Evolutionary conservation across 1,139 yeast genomes (phyloP).

Genomic region (Suhomyces chickasaworum): DNA sequence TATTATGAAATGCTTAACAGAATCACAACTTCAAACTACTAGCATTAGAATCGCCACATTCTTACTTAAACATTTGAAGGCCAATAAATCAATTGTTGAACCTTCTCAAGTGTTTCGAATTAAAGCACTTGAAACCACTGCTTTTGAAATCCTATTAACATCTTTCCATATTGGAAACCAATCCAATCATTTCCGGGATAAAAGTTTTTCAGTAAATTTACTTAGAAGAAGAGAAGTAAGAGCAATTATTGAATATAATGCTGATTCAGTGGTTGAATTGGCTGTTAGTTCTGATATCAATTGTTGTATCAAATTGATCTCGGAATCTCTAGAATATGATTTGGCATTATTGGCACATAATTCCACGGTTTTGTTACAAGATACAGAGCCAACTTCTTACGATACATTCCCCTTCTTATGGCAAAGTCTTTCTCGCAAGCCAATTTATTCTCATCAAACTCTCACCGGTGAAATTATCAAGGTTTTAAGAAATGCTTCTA

Average conservation of each 20-base stretch:
- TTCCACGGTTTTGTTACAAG: constrained; percentile 44
- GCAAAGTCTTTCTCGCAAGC: constrained; percentile 41
- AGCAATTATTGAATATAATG: constrained; percentile 35
- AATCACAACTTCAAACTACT: constrained; percentile 44
- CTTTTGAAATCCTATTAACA: constrained; percentile 18
- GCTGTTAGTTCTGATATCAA: constrained; percentile 23
- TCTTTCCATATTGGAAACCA: constrained; percentile 22
- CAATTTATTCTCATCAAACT: constrained; percentile 39
- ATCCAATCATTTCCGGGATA: constrained; percentile 19
- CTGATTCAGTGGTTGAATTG: constrained; percentile 25
- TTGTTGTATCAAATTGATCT: constrained; percentile 41
- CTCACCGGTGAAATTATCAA: constrained; percentile 44
- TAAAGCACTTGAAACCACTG: constrained; percentile 12
- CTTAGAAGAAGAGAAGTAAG: constrained; percentile 38
- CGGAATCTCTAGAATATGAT: constrained; percentile 56
- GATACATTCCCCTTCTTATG: constrained; percentile 53
- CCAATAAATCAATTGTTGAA: constrained; percentile 1
- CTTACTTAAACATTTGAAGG: constrained; percentile 29
- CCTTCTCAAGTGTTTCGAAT: constrained; percentile 1
- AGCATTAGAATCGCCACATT: constrained; percentile 42
- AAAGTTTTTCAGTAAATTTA: constrained; percentile 25
- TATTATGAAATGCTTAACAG: constrained; percentile 37
- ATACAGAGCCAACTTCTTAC: constrained; percentile 41
- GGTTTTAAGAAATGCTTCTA: constrained; percentile 46
- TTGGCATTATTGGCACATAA: constrained; percentile 56